Percentiles rank a stretch among this genome's conserved stretches.
phyloP scores from a whole-genome alignment of 306 rosid genomes.

The Cyclanthera cordifolia region DNA sequence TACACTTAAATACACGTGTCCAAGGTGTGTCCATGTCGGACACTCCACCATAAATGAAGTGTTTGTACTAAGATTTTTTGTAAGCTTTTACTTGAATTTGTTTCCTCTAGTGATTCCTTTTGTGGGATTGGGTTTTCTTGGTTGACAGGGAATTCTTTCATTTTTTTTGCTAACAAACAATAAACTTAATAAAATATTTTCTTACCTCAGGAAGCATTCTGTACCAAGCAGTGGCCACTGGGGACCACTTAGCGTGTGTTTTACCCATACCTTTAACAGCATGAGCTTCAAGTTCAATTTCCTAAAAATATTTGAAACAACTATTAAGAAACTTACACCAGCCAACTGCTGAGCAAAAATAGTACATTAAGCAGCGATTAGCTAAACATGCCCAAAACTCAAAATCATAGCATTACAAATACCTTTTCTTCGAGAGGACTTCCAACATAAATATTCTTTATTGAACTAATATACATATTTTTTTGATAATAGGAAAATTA shows the following conservation, averaged over 20 bases:
- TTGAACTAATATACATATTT: no score
- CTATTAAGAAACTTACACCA: slow-evolving; percentile 2
- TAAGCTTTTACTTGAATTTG: not conserved
- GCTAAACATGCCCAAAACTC: not conserved
- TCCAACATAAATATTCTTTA: not conserved
- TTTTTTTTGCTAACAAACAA: no score
- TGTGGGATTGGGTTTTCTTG: not conserved
- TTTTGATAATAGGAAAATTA: not conserved
- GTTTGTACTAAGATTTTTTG: not conserved
- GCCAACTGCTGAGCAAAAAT: not conserved
- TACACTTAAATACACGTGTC: no score
- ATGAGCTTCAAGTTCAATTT: slow-evolving; percentile 90
- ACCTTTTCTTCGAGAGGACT: not conserved
- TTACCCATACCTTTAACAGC: slow-evolving; percentile 92
- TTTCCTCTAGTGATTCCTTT: not conserved
- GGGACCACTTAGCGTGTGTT: slow-evolving; percentile 97
- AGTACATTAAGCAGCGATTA: not conserved
- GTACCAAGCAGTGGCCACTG: slow-evolving; percentile 95
- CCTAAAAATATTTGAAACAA: slow-evolving; percentile 33
- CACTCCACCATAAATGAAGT: no score
- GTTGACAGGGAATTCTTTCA: not conserved
- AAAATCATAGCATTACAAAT: not conserved
- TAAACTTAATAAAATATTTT: not conserved
- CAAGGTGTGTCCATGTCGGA: no score
- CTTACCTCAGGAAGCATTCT: slow-evolving; percentile 64